Evolutionary conservation across 2,329 filamentous ascomycete species (phyloP), one percentile per base, ranked within the genome.

Genomic region (Diaporthe eres): DNA sequence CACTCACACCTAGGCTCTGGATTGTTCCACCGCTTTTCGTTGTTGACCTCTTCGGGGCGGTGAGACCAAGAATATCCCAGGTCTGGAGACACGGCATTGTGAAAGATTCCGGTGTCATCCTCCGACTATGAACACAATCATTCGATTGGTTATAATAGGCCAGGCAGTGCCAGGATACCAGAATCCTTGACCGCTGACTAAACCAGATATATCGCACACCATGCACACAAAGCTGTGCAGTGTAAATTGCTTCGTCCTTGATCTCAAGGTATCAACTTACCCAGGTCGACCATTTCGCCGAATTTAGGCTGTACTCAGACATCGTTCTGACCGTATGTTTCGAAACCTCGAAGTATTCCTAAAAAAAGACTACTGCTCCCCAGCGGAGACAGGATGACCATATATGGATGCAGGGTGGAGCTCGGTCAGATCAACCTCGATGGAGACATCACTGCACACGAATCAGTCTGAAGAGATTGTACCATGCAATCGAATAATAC

Each of bases 31-130:
- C 65, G 65, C 65, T 70, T 55, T 55, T 70, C 65, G 15, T 42
- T 31, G 65, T 55, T 28, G 65, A 42, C 49, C 10, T 28, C 49
- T 42, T 28, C 47, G 49, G 65, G 65, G 65, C 65, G 65, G 65
- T 70, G 65, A 70, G 65, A 70, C 65, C 31, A 55, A 42, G 49
- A 70, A 55, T 70, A 70, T 53, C 47, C 25, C 47, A 42, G 28
- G 49, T 70, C 65, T 70, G 65, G 65, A 70, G 65, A 55, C 65
- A 70, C 65, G 34, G 65, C 65, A 70, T 70, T 42, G 34, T 42
- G 17, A 42, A 42, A 70, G 65, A 70, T 70, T 55, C 49, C 65
- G 47, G 49, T 55, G 13, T 53, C 49, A 42, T 28, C 49, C 65
- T 39, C 44, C 31, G 65, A 17, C 44, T 12, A 25, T 19, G 4